These are phyloP conservation scores for Euphorbia lathyris DNA, from an alignment of 345 rosid genomes.

Conservation along the genomic window DNA sequence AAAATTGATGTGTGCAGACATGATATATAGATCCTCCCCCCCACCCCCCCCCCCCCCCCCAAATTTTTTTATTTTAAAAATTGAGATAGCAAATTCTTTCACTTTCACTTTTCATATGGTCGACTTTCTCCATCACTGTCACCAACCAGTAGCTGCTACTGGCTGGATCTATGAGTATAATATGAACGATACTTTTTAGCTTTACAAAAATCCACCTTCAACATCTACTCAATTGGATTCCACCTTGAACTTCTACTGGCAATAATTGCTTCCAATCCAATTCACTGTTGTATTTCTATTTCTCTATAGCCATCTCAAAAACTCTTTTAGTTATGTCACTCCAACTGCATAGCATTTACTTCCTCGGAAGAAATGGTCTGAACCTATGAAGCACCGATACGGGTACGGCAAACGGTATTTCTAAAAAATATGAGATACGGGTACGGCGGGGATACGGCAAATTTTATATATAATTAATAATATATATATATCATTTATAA, in stretches of 20 bases:
- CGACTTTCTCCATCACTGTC: neutral
- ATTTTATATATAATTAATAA: too few relatives aligned
- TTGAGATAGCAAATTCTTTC: neutral
- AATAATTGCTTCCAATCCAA: neutral
- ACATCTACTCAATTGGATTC: neutral
- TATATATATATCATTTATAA: too few relatives aligned
- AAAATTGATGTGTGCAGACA: neutral
- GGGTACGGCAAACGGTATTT: too few relatives aligned
- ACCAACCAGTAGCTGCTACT: neutral
- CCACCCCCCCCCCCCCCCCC: neutral
- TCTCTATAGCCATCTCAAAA: neutral
- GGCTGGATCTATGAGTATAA: neutral
- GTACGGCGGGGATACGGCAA: too few relatives aligned
- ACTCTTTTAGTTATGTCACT: neutral
- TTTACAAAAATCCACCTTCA: neutral
- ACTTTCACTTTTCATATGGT: neutral
- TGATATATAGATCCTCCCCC: neutral
- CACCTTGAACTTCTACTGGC: neutral
- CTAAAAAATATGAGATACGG: too few relatives aligned
- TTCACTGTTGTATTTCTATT: slow-evolving; percentile 1
- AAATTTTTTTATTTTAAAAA: neutral
- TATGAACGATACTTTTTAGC: neutral
- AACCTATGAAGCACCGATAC: too few relatives aligned
- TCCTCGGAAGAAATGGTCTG: neutral
- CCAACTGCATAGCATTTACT: neutral